These are phyloP conservation scores for Sordaria brevicollis DNA, from an alignment of 495 filamentous ascomycete genomes.

Conservation along the genomic window DNA sequence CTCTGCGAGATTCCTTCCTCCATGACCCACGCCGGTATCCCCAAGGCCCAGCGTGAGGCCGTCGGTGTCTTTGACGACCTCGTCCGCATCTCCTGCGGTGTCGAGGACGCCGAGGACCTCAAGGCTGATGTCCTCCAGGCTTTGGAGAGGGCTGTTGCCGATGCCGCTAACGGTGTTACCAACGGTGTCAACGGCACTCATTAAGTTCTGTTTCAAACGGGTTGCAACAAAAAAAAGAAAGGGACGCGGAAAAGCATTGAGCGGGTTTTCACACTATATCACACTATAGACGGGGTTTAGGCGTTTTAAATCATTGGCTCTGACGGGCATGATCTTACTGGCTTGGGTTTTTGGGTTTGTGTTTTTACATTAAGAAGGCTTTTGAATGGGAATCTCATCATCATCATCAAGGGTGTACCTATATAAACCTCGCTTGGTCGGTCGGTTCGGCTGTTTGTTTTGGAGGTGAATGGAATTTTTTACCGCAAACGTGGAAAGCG, in stretches of 20 bases:
- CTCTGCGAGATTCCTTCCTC: slow-evolving; percentile 76
- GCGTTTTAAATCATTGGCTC: background rate
- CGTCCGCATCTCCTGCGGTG: slow-evolving; percentile 85
- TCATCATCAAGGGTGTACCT: background rate
- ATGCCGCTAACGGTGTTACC: slow-evolving; percentile 18
- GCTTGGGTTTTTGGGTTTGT: background rate
- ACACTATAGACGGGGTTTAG: background rate
- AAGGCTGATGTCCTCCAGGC: slow-evolving; percentile 76
- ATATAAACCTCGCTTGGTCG: background rate
- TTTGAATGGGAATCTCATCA: too few relatives aligned
- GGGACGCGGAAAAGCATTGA: background rate
- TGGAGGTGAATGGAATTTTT: background rate
- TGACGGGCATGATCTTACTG: background rate
- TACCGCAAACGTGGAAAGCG: background rate
- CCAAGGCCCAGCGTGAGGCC: slow-evolving; percentile 75
- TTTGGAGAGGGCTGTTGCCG: slow-evolving; percentile 58
- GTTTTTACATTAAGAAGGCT: background rate
- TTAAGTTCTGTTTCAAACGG: background rate
- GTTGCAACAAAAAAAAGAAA: background rate
- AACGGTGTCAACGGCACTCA: slow-evolving; percentile 12
- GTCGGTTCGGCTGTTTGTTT: too few relatives aligned
- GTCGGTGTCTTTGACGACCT: slow-evolving; percentile 96
- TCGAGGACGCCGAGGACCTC: slow-evolving; percentile 86
- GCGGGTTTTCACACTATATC: background rate
- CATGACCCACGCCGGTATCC: slow-evolving; percentile 97